Percentiles rank a stretch among this genome's conserved stretches.
phyloP scores from a whole-genome alignment of 1,284 basidiomycete genomes.

The Apiotrichum gracile region DNA sequence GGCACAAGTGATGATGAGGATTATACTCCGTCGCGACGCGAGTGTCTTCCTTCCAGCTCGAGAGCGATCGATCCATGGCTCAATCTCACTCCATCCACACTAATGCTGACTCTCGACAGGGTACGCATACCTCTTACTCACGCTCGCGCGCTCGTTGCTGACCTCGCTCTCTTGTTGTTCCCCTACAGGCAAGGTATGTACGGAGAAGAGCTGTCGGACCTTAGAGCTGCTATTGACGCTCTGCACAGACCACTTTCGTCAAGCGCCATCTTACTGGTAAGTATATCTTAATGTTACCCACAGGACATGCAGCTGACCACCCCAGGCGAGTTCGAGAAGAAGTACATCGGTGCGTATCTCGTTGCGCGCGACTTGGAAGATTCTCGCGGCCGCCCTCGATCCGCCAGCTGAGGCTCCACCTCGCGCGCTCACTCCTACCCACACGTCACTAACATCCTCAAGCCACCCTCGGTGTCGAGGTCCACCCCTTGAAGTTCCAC shows the following conservation, averaged over 20 bases:
- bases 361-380: background rate
- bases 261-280: conserved; percentile 96
- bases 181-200: conserved; percentile 26
- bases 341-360: conserved; percentile 80
- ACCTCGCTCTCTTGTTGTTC: conserved; percentile 1
- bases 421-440: background rate
- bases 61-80: background rate
- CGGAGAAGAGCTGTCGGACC: background rate
- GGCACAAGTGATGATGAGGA: no score
- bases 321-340: conserved; percentile 93
- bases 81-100: background rate
- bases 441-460: conserved; percentile 17
- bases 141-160: background rate
- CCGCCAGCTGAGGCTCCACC: background rate
- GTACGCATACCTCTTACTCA: conserved; percentile 9
- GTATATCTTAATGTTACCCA: background rate
- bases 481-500: conserved; percentile 91
- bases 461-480: conserved; percentile 99
- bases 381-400: background rate
- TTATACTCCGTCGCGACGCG: no score
- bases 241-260: conserved; percentile 83
- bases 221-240: background rate
- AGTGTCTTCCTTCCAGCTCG: background rate
- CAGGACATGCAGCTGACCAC: conserved; percentile 2
- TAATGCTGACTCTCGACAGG: conserved; percentile 12